Percentiles rank a stretch among this genome's conserved stretches.
These are phyloP conservation scores for Phytophthora quininea DNA, from an alignment of 352 stramenopile species.

Conservation along the genomic window DNA sequence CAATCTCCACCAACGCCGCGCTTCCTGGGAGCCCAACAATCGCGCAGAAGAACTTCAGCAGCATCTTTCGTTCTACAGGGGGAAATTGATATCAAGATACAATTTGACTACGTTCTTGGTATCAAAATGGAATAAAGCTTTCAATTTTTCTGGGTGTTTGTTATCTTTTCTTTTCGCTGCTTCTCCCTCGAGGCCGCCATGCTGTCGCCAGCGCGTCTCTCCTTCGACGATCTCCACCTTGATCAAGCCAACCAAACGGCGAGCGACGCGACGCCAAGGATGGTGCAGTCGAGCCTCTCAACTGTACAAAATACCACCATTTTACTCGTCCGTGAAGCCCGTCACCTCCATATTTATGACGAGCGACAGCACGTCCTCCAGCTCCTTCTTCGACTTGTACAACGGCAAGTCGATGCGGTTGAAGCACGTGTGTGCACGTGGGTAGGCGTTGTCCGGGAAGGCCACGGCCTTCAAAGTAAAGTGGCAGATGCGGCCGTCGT, in stretches of 20 bases:
- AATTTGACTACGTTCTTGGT: no score
- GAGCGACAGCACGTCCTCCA: conserved; percentile 95
- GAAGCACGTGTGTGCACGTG: conserved; percentile 82
- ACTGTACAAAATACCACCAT: conserved; percentile 46
- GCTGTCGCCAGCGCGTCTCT: conserved; percentile 14
- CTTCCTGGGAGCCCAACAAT: no score
- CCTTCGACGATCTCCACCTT: conserved; percentile 28
- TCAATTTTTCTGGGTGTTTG: conserved; percentile 34
- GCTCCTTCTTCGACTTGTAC: conserved; percentile 90
- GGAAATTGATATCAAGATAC: no score
- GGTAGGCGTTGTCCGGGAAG: conserved; percentile 66
- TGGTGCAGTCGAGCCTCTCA: conserved; percentile 31
- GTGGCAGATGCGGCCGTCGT: conserved; percentile 80
- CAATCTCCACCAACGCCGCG: no score
- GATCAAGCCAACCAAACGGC: conserved; percentile 16
- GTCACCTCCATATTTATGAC: conserved; percentile 97
- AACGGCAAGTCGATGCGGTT: conserved; percentile 84
- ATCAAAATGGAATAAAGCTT: conserved; percentile 19
- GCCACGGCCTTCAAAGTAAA: conserved; percentile 72
- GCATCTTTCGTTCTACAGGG: no score
- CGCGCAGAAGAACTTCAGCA: no score
- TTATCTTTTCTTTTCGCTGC: conserved; percentile 10
- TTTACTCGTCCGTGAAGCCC: conserved; percentile 91
- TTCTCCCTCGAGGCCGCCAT: conserved; percentile 28
- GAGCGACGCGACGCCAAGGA: conserved; percentile 23